Base-by-base conservation (phyloP, 306 rosid genomes). In the Malus asiatica region DNA sequence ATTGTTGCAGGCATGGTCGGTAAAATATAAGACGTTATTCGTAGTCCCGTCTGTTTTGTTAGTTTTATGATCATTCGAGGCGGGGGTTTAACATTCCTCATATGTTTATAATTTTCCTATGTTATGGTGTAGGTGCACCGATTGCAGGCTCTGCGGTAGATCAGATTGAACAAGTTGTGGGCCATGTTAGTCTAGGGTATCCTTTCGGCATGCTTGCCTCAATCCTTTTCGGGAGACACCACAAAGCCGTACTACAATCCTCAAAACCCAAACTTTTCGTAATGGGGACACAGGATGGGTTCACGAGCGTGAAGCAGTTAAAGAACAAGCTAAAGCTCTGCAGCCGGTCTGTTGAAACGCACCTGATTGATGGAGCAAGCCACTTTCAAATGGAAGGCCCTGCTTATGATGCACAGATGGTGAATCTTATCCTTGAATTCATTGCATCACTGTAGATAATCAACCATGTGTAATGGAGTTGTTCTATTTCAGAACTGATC, bases 311-410 rank as follows among this genome's bases (percentile, higher is more conserved):
- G 22, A 90, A 90, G 78, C 98, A 96, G 85, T 80, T 96, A 48
- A 76, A 83, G 20, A 92, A 87, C 82, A 92, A 92, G 96, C 84
- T 96, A 25, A 62, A 80, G 61, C 30, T 80, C 90, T 44, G 97
- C 98, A 0, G 84, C 78, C 1, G 99, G 99, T 15, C 93, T 0
- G 85, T 71, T 1, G 96, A 90, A 75, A 88, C 84, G 3, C 90
- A 88, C 76, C 82, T 96, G 22, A 83, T 96, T 29, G 98, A 90
- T 72, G 99, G 98, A 22, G 90, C 64, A 35, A 66, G 98, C 55
- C 98, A 92, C 65, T 96, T 96, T 77, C 93, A 92, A 78, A 92
- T 96, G 99, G 99, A 92, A 86, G 99, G 98, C 32, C 91, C 97
- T 42, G 88, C 45, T 63, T 90, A 79, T 73, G 98, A 96, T 79